phyloP scores from a whole-genome alignment of 768 basidiomycete species.

The Mycena floridula region DNA sequence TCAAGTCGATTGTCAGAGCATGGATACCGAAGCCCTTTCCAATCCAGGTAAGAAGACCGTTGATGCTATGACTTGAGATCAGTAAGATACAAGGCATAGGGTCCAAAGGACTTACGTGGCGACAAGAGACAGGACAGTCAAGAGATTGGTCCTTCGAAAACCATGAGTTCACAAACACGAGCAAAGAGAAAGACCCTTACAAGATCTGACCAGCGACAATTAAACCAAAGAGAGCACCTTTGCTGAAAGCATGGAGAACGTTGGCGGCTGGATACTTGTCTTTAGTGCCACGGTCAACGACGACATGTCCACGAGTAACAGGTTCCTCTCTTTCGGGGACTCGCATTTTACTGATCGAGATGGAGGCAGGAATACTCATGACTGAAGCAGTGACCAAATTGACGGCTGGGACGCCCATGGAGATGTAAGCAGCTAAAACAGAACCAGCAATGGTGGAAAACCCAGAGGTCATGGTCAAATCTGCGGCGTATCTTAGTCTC shows the following conservation, averaged over 20 bases:
- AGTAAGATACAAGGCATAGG: background rate
- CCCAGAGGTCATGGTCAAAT: constrained; percentile 85
- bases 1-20: constrained; percentile 74
- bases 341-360: constrained; percentile 86
- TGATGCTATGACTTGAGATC: constrained; percentile 37
- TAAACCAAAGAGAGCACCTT: constrained; percentile 80
- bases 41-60: constrained; percentile 85
- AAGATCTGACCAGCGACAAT: constrained; percentile 85
- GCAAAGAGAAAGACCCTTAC: constrained; percentile 30
- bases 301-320: constrained; percentile 74
- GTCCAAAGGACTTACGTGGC: constrained; percentile 33
- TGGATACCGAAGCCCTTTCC: constrained; percentile 82
- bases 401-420: constrained; percentile 68
- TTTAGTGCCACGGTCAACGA: constrained; percentile 70
- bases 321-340: constrained; percentile 82
- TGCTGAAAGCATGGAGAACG: constrained; percentile 82
- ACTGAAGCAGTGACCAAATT: constrained; percentile 85
- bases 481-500: constrained; percentile 14
- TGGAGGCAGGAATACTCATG: constrained; percentile 94
- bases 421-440: constrained; percentile 80
- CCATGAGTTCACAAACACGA: constrained; percentile 6
- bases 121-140: constrained; percentile 81
- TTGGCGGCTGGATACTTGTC: constrained; percentile 59
- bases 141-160: constrained; percentile 60
- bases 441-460: constrained; percentile 94